Percentiles rank a stretch among this genome's conserved stretches.
Conservation (phyloP, 2,329 filamentous ascomycete genomes). For the Claviceps fusiformis region DNA sequence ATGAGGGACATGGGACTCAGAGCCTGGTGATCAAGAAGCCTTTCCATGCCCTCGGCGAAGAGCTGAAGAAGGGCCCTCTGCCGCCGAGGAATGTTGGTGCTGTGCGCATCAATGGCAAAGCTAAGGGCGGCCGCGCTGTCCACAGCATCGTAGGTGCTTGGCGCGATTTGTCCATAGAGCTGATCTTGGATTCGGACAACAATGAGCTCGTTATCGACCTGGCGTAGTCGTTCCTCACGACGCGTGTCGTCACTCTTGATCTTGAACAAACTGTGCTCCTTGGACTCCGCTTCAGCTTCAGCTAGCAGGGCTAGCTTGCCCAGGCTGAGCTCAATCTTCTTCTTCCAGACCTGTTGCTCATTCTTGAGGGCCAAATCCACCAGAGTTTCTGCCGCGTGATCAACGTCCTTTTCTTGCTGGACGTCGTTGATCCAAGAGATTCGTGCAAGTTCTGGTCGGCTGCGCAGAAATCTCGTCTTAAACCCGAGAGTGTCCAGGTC, state of each 20-base stretch:
- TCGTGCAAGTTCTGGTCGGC: conserved; percentile 56
- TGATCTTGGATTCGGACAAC: conserved; percentile 69
- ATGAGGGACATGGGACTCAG: conserved; percentile 54
- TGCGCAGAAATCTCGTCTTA: conserved; percentile 67
- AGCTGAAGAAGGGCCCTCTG: conserved; percentile 54
- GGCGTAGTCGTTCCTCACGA: conserved; percentile 31
- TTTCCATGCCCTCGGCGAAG: conserved; percentile 56
- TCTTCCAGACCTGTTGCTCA: conserved; percentile 78
- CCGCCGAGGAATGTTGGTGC: conserved; percentile 39
- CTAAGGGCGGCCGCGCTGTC: conserved; percentile 69
- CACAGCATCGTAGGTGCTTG: conserved; percentile 56
- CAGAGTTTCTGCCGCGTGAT: conserved; percentile 58
- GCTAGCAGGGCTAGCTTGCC: conserved; percentile 71
- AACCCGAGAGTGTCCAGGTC: conserved; percentile 53
- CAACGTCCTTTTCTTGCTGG: conserved; percentile 59
- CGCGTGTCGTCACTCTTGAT: conserved; percentile 20
- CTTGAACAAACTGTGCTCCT: conserved; percentile 21
- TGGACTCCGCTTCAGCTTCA: conserved; percentile 26
- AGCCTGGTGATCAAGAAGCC: conserved; percentile 57
- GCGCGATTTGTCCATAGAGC: conserved; percentile 57
- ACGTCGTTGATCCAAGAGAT: conserved; percentile 95
- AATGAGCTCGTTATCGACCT: conserved; percentile 49
- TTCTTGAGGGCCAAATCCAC: conserved; percentile 53
- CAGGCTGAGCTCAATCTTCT: conserved; percentile 83
- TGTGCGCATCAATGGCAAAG: conserved; percentile 58